phyloP scores from a whole-genome alignment of 2,329 filamentous ascomycete genomes.

The Trichophyton rubrum region DNA sequence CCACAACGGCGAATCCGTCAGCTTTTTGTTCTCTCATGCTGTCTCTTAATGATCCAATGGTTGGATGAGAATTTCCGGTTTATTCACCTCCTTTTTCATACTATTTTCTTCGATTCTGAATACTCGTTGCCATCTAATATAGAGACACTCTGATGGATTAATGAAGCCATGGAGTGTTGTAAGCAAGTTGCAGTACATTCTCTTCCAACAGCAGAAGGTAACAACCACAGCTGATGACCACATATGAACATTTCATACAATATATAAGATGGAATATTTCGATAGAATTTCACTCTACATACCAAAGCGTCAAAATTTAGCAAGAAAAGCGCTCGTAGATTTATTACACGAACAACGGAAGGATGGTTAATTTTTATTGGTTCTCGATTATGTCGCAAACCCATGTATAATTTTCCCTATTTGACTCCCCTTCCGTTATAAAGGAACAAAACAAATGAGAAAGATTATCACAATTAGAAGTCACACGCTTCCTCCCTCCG shows the following conservation, averaged over 20 bases:
- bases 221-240: too few relatives aligned
- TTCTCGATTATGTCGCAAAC: conserved; percentile 4
- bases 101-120: not conserved
- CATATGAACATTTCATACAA: not conserved
- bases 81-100: not conserved
- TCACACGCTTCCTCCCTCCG: not conserved
- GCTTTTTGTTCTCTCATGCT: conserved; percentile 39
- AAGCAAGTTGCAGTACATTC: not conserved
- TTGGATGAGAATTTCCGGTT: not conserved
- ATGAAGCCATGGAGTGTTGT: not conserved
- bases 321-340: not conserved
- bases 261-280: not conserved
- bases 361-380: not conserved
- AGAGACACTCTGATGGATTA: not conserved
- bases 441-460: conserved; percentile 5
- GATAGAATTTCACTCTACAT: not conserved
- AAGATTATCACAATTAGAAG: conserved; percentile 1
- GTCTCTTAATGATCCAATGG: conserved; percentile 22
- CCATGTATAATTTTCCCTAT: conserved; percentile 4
- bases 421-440: conserved; percentile 5
- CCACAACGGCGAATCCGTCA: conserved; percentile 41
- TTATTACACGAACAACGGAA: not conserved
- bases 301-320: not conserved
- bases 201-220: not conserved
- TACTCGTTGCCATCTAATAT: not conserved